Evolutionary conservation across 202 grass and related monocot genomes (phyloP).

Genomic region (Dendrocalamus latiflorus): DNA sequence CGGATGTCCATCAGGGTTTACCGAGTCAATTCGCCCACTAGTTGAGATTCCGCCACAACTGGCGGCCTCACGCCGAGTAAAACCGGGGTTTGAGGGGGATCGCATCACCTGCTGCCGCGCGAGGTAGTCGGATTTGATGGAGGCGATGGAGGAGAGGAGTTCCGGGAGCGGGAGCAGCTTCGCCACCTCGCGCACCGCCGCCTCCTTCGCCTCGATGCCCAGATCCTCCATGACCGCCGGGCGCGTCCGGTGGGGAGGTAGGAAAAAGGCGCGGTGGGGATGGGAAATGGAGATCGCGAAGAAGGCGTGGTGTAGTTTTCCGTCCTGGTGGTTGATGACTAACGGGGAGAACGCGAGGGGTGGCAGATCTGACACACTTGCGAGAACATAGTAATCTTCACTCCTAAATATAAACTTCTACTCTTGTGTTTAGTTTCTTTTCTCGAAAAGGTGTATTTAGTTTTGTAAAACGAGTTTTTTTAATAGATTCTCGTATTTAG

Average conservation of each 20-base stretch:
- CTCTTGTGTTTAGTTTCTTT: no score
- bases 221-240: conserved; percentile 74
- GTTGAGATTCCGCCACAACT: conserved; percentile 22
- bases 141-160: conserved; percentile 77
- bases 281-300: neutral
- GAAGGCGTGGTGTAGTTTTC: no score
- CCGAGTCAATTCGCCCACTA: neutral
- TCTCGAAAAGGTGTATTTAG: no score
- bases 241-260: neutral
- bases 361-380: no score
- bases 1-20: neutral
- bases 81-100: conserved; percentile 19
- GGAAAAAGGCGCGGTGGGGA: neutral
- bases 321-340: no score
- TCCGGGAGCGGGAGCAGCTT: conserved; percentile 90
- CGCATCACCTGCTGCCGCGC: conserved; percentile 78
- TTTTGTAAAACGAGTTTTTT: no score
- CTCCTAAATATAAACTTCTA: no score
- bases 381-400: no score
- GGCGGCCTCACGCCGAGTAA: neutral
- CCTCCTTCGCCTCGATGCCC: conserved; percentile 96
- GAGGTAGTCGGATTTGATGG: conserved; percentile 95
- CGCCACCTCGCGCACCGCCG: conserved; percentile 95
- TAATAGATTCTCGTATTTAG: no score
- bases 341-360: no score